Base-by-base conservation (phyloP, 441 rosid genomes). In the Jatropha multifida region DNA sequence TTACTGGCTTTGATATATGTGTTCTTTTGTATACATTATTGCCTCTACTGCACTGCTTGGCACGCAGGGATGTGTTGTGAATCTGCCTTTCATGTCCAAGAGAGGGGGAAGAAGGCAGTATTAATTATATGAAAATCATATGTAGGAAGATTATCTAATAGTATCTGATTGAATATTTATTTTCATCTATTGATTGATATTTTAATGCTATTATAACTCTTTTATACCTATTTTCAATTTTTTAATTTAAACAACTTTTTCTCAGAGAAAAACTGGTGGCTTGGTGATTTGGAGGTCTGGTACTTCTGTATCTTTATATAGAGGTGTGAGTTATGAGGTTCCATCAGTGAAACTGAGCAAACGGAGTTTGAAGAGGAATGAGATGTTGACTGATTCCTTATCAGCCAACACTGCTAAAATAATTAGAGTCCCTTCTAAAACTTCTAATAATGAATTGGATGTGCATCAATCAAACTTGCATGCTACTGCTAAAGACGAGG, bases 221-320 rank as follows among this genome's bases (percentile, higher is more conserved):
- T 72, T 64, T 41, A n/a, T 4, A 42, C 58, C 54, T 55, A 15
- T 73, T 72, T 60, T 75, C 23, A 23, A 26, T 69, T 63, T 38
- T 51, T 49, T 63, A 32, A 26, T n/a, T 49, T 67, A n/a, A 14
- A 56, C 69, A n/a, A 32, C 51, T 54, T 67, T 2, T 32, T 58
- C 52, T 62, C 88, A 93, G 99, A 90, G 88, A 85, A 95, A 88
- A 88, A 95, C 98, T 51, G 97, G 99, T 71, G 99, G 99, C 49
- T 84, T 95, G 86, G 99, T 95, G 80, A 86, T 95, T 75, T 93
- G 98, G 99, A 88, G 99, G 82, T 93, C 94, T 18, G 99, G 97
- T 64, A 86, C 96, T 69, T 81, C 97, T 41, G 79, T 93, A 49
- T 83, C 94, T 60, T 79, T 95, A 68, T 94, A 94, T 81, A 86